Base-by-base conservation (phyloP, 2,329 filamentous ascomycete species). In the Aspergillus sp. region DNA sequence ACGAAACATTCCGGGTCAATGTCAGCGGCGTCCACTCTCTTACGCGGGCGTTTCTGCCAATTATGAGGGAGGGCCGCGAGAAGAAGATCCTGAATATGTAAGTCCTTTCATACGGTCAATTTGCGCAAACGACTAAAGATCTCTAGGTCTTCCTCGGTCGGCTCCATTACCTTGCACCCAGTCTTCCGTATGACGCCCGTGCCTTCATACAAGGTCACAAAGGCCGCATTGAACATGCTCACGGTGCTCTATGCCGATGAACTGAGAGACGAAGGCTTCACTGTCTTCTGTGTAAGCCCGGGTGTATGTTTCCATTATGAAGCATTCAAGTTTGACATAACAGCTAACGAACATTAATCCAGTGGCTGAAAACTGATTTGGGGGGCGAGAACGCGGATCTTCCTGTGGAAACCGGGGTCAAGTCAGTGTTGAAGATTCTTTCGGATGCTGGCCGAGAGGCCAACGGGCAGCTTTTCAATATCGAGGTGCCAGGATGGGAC, bases 401-500 rank as follows among this genome's bases (percentile, higher is more conserved):
- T 2, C 65, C 72, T 0, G 69, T 76, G 2, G 72, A 76, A 19
- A 64, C 68, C 1, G 78, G 79, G 5, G 73, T 74, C 0, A 66
- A 72, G 6, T 72, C 70, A 1, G 67, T 76, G 4, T 61, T 76
- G 39, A 70, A 74, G 1, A 83, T 85, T 58, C 70, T 87, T 1
- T 62, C 79, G 15, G 67, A 53, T 23, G 63, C 72, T 8, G 75
- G 69, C 0, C 70, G 74, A 3, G 70, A 74, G 52, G 72, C 75
- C 31, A 79, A 73, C 60, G 80, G 80, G 12, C 84, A 78, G 60
- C 87, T 84, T 44, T 24, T 73, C 14, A 77, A 77, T 45, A 73
- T 79, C 21, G 65, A 68, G 55, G 70, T 77, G 5, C 63, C 70
- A 0, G 76, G 75, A 1, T 77, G 72, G 70, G 70, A 76, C 57